Conservation (phyloP, 1,284 basidiomycete genomes). For the Amylostereum areolatum region DNA sequence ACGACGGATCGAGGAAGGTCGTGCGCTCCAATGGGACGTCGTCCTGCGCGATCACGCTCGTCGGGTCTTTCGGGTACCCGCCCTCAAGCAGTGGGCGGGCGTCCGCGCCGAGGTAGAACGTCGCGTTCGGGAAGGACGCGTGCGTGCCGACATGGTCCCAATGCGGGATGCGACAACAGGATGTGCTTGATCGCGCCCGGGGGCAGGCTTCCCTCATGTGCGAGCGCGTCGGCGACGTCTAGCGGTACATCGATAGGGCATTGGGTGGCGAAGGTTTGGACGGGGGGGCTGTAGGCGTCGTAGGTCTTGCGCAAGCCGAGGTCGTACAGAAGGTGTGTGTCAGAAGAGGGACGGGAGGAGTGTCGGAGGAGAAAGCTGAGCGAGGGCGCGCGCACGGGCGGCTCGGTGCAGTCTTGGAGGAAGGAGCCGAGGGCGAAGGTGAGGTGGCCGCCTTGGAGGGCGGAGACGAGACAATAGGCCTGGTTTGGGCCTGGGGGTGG, state of each 20-base stretch:
- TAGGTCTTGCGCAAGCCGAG: conserved; percentile 41
- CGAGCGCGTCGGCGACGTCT: conserved; percentile 38
- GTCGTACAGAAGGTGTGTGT: conserved; percentile 39
- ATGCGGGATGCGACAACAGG: conserved; percentile 23
- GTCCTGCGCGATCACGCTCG: not conserved
- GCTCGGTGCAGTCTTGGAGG: conserved; percentile 12
- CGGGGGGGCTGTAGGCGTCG: conserved; percentile 30
- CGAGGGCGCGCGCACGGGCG: conserved; percentile 25
- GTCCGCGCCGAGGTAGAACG: conserved; percentile 21
- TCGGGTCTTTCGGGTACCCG: conserved; percentile 20
- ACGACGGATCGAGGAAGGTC: conserved; percentile 23
- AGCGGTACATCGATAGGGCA: conserved; percentile 26
- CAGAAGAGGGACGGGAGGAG: conserved; percentile 20
- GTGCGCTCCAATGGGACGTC: conserved; percentile 32
- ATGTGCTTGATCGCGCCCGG: conserved; percentile 18
- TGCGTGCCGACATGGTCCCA: conserved; percentile 29
- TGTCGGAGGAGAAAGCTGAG: conserved; percentile 42
- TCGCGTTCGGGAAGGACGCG: conserved; percentile 18
- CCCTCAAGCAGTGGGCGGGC: conserved; percentile 11
- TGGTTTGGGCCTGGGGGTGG: conserved; percentile 31
- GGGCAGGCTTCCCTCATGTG: conserved; percentile 31
- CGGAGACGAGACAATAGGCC: conserved; percentile 42
- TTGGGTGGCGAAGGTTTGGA: conserved; percentile 21
- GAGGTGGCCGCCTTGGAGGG: conserved; percentile 41
- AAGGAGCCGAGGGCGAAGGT: conserved; percentile 29